Evolutionary conservation across 2,329 filamentous ascomycete species (phyloP).

Genomic region (Diaporthe destruens): DNA sequence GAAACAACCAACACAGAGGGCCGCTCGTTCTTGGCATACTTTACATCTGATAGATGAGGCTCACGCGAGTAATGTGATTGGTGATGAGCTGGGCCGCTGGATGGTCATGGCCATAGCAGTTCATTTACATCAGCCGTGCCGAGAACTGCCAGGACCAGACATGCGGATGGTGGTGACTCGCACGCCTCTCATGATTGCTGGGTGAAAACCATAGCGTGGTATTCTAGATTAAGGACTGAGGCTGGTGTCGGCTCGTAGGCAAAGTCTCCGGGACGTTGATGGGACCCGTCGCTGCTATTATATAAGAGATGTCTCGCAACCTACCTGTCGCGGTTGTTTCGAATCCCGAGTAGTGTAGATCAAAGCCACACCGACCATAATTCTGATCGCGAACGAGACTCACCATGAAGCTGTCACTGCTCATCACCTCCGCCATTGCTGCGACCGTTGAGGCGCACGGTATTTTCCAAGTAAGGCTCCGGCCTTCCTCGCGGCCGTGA

Average conservation of each 20-base stretch:
- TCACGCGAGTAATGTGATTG: conserved; percentile 15
- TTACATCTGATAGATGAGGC: conserved; percentile 17
- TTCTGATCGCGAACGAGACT: not conserved
- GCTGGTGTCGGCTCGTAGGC: conserved; percentile 16
- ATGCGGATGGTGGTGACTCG: not conserved
- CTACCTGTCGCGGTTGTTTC: not conserved
- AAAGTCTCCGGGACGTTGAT: conserved; percentile 20
- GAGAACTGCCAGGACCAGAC: conserved; percentile 19
- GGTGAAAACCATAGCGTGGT: not conserved
- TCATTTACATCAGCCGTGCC: conserved; percentile 29
- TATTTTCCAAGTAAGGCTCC: conserved; percentile 56
- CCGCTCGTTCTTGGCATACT: conserved; percentile 18
- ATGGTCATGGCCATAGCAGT: conserved; percentile 9
- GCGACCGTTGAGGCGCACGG: conserved; percentile 55
- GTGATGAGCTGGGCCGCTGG: not conserved
- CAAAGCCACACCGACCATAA: conserved; percentile 1
- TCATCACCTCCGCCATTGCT: conserved; percentile 51
- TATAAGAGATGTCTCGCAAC: conserved; percentile 5
- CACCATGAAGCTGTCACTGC: conserved; percentile 54
- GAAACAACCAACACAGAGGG: conserved; percentile 2
- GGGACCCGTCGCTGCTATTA: not conserved
- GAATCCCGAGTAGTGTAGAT: not conserved
- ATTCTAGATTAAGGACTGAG: conserved; percentile 24
- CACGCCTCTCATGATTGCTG: conserved; percentile 15
- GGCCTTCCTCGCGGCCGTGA: not conserved